phyloP scores from a whole-genome alignment of 441 rosid genomes.

The Rhodomyrtus psidioides region DNA sequence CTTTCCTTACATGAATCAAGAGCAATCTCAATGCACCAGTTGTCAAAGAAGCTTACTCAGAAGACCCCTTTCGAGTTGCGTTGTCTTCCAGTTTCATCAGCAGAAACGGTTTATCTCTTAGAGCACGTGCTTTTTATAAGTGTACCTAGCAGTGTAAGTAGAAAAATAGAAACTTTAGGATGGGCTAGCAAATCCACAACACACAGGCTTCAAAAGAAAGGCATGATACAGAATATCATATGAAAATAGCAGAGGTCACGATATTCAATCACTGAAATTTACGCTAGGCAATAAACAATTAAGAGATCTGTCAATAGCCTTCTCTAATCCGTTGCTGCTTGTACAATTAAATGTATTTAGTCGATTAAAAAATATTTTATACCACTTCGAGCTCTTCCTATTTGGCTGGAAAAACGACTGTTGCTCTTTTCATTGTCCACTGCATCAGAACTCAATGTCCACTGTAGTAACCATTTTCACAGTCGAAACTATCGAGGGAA shows the following conservation, averaged over 20 bases:
- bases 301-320: background rate
- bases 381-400: background rate
- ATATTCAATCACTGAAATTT: background rate
- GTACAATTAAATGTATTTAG: background rate
- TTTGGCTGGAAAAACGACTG: background rate
- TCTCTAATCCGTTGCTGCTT: background rate
- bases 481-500: too few relatives aligned
- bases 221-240: background rate
- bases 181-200: background rate
- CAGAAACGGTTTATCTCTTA: too few relatives aligned
- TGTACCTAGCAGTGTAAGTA: background rate
- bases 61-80: too few relatives aligned
- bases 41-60: too few relatives aligned
- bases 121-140: background rate
- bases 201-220: background rate
- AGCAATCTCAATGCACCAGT: too few relatives aligned
- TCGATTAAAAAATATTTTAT: background rate
- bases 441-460: rapidly evolving
- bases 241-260: background rate
- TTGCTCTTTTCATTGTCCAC: rapidly evolving
- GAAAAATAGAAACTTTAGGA: background rate
- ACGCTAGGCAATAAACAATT: background rate
- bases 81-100: too few relatives aligned
- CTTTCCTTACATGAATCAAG: too few relatives aligned
- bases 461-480: too few relatives aligned